Evolutionary conservation across 202 grass and related monocot genomes (phyloP).

Genomic region (Zizania palustris): DNA sequence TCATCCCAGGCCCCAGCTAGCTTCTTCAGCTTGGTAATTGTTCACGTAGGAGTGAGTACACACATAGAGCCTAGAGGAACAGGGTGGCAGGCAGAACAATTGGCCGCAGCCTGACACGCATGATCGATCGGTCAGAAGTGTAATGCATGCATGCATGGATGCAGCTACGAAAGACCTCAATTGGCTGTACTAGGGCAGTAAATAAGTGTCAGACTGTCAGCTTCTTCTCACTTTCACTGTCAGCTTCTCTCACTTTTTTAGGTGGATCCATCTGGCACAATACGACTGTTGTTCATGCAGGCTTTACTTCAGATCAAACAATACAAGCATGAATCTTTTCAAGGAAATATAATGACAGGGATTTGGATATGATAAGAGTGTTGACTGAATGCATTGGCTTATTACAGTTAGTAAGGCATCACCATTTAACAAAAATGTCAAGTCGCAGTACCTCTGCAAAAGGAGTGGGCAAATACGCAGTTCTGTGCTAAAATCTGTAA

Average conservation of each 20-base stretch:
- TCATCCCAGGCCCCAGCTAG: neutral
- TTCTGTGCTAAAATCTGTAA: neutral
- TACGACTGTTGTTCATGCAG: neutral
- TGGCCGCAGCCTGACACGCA: slow-evolving; percentile 4
- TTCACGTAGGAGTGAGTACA: neutral
- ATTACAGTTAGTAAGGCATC: slow-evolving; percentile 21
- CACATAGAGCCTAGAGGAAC: slow-evolving; percentile 44
- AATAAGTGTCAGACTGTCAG: too few species aligned
- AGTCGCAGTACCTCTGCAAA: neutral
- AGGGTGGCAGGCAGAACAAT: slow-evolving; percentile 39
- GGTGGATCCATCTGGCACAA: neutral
- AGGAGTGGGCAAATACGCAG: neutral
- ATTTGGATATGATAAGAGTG: neutral
- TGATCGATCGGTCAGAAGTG: slow-evolving; percentile 29
- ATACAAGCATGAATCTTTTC: neutral
- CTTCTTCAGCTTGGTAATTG: slow-evolving; percentile 23
- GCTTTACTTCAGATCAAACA: neutral
- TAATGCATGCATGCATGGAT: slow-evolving; percentile 23
- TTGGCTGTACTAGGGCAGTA: slow-evolving; percentile 12
- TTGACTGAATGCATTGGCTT: neutral
- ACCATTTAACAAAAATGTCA: neutral
- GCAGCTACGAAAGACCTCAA: slow-evolving; percentile 6
- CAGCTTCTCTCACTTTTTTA: too few species aligned
- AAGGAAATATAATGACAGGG: neutral
- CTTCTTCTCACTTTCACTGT: too few species aligned